Conservation (phyloP, 2,329 filamentous ascomycete species). For the Phaeophleospora eucalypticola region DNA sequence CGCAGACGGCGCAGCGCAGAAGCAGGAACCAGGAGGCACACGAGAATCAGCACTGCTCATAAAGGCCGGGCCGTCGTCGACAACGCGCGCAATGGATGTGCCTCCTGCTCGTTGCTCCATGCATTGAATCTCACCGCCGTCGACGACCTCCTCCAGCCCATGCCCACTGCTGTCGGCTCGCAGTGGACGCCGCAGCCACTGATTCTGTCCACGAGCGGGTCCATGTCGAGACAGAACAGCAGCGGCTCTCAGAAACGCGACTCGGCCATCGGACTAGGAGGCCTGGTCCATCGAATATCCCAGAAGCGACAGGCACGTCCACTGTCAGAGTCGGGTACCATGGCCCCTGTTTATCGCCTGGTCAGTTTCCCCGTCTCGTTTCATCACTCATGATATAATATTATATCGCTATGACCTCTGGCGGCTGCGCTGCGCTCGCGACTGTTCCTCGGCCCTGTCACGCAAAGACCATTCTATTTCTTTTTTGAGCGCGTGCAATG, state of each 20-base stretch:
- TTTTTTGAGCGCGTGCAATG: background rate
- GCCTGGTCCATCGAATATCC: slow-evolving; percentile 16
- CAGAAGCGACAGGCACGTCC: slow-evolving; percentile 14
- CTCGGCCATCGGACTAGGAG: slow-evolving; percentile 17
- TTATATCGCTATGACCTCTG: background rate
- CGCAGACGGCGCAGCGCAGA: background rate
- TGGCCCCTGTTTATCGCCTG: slow-evolving; percentile 25
- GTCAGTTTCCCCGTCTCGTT: slow-evolving; percentile 14
- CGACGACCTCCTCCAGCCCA: slow-evolving; percentile 8
- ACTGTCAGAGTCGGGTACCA: slow-evolving; percentile 12
- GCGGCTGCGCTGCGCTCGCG: too few relatives aligned
- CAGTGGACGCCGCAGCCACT: slow-evolving; percentile 23
- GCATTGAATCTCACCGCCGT: background rate
- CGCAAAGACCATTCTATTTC: background rate
- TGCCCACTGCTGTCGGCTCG: slow-evolving; percentile 18
- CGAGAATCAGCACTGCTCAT: background rate
- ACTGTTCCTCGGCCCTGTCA: background rate
- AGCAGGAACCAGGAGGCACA: background rate
- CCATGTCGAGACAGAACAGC: slow-evolving; percentile 20
- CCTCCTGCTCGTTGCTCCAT: background rate
- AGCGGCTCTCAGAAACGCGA: slow-evolving; percentile 17
- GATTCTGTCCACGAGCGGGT: slow-evolving; percentile 14
- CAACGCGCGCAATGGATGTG: too few relatives aligned
- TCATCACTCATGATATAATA: background rate
- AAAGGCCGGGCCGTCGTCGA: too few relatives aligned